Percentiles rank a stretch among this genome's conserved stretches.
Conservation (phyloP, 352 stramenopile genomes). For the Aphanomyces stellatus region DNA sequence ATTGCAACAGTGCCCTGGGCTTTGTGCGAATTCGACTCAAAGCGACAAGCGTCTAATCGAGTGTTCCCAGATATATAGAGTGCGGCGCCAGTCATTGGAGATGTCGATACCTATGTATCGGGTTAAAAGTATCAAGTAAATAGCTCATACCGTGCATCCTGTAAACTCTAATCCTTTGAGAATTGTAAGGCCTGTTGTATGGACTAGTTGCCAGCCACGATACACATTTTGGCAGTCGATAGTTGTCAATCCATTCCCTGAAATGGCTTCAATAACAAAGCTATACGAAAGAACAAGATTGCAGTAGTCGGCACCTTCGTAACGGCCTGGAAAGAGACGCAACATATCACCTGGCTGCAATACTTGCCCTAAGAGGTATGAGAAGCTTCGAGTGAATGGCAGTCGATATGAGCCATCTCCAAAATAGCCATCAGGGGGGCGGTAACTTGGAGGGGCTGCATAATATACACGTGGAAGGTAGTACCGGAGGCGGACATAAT, state of each 20-base stretch:
- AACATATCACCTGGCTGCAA: background rate
- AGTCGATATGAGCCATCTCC: background rate
- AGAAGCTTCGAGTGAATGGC: conserved; percentile 1
- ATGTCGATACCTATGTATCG: background rate
- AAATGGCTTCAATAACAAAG: background rate
- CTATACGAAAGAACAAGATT: background rate
- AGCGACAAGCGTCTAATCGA: background rate
- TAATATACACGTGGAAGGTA: conserved; percentile 1
- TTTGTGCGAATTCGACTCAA: background rate
- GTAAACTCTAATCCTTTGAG: background rate
- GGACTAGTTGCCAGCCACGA: conserved; percentile 4
- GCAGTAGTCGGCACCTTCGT: conserved; percentile 5
- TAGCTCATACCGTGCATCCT: background rate
- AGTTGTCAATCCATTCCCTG: background rate
- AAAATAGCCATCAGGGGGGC: background rate
- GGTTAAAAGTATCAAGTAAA: background rate
- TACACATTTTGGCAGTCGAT: background rate
- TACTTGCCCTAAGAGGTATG: background rate
- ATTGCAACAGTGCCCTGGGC: background rate
- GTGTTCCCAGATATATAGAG: background rate
- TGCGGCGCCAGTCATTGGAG: background rate
- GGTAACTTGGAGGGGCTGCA: conserved; percentile 7
- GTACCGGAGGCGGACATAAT: background rate
- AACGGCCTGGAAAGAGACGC: conserved; percentile 1
- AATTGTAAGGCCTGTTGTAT: background rate